Evolutionary conservation across 108 stramenopile genomes (phyloP).

Genomic region (Cyclostephanos invisitatus): DNA sequence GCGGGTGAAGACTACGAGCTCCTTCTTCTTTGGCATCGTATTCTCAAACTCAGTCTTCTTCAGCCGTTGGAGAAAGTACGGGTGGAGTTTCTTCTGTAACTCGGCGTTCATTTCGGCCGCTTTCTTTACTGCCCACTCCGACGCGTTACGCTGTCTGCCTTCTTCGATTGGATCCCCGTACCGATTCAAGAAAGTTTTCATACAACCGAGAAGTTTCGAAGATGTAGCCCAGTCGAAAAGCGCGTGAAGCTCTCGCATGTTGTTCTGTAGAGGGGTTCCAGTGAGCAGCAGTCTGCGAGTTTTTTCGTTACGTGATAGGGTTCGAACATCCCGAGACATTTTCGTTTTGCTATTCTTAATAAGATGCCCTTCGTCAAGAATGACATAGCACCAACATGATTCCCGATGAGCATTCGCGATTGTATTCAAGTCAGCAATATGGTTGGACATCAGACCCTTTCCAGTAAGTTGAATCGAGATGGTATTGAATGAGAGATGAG

Average conservation of each 20-base stretch:
- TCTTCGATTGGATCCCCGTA: slow-evolving; percentile 79
- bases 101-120: slow-evolving; percentile 71
- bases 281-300: slow-evolving; percentile 86
- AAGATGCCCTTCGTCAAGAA: slow-evolving; percentile 96
- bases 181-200: slow-evolving; percentile 56
- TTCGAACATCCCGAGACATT: slow-evolving; percentile 63
- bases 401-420: slow-evolving; percentile 9
- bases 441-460: slow-evolving; percentile 56
- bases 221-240: slow-evolving; percentile 91
- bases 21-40: slow-evolving; percentile 87
- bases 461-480: no score
- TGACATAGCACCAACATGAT: slow-evolving; percentile 86
- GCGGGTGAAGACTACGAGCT: slow-evolving; percentile 91
- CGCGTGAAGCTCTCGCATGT: slow-evolving; percentile 89
- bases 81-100: slow-evolving; percentile 73
- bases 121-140: slow-evolving; percentile 54
- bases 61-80: slow-evolving; percentile 87
- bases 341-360: slow-evolving; percentile 90
- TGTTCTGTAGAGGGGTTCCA: slow-evolving; percentile 57
- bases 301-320: slow-evolving; percentile 43
- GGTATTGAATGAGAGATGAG: not conserved
- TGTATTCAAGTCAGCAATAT: slow-evolving; percentile 34
- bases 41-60: slow-evolving; percentile 86
- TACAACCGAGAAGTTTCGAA: slow-evolving; percentile 64
- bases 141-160: slow-evolving; percentile 74